Evolutionary conservation across 2,329 filamentous ascomycete genomes (phyloP), one percentile per base, ranked within the genome.

Genomic region (Colletotrichum sansevieriae): DNA sequence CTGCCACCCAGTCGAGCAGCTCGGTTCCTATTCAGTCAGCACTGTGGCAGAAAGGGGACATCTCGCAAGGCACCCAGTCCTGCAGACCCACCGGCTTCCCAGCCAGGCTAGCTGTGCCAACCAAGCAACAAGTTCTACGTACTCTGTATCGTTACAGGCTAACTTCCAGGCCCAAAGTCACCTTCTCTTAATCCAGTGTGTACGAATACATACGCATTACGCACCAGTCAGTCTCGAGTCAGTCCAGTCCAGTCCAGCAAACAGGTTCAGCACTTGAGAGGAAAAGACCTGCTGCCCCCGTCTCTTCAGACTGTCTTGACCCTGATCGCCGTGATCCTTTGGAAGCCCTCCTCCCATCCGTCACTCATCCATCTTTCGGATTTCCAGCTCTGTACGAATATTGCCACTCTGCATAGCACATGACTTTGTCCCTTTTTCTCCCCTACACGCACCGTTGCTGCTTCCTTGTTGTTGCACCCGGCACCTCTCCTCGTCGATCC

Each of bases 331-430:
- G 43, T 67, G 67, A 59, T 68, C 54, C 41, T 52, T 58, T 41
- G 18, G 13, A 15, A 15, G 18, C 63, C 63, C 18, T 63, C 25
- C 41, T 39, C 46, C 43, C 52, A 20, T 46, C 57, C 62, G 63
- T 67, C 63, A 63, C 54, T 67, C 63, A 67, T 57, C 37, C 3
- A 51, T 51, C 51, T 25, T 44, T 15, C 54, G 18, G 18, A 4
- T 25, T 25, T 25, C n/a, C 51, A 59, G 54, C 46, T 55, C 39
- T 15, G 33, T 39, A 33, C 66, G 29, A 29, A 29, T 43, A 51
- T 63, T 54, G 63, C 67, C 63, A 68, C 67, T 63, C 29, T 67
- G 58, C 67, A 54, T 63, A 46, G 57, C 63, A 63, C 25, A 68
- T 47, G 67, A 55, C 51, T 67, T 47, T 66, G 15, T 29, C 63